Conservation (phyloP, 352 stramenopile species). For the Globisporangium ultimum region DNA sequence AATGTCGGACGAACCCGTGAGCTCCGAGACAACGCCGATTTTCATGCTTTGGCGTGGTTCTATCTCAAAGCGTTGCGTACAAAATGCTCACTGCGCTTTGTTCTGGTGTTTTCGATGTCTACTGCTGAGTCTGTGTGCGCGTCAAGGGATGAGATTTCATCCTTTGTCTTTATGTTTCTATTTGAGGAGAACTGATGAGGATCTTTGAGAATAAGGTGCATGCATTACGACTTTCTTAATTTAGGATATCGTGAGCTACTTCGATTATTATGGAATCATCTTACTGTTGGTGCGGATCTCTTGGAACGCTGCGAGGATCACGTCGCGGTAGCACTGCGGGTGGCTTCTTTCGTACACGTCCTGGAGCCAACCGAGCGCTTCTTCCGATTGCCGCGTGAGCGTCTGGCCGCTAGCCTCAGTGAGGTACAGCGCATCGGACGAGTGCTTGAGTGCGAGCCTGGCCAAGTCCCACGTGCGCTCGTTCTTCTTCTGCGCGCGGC, state of each 20-base stretch:
- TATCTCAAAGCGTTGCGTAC: background rate
- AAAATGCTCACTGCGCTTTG: too few species aligned
- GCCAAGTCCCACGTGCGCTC: constrained; percentile 44
- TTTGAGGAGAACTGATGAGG: too few species aligned
- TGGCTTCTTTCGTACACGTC: constrained; percentile 43
- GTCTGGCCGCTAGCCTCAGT: constrained; percentile 38
- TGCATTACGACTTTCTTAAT: background rate
- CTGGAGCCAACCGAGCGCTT: constrained; percentile 39
- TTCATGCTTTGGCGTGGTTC: constrained; percentile 6
- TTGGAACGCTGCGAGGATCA: constrained; percentile 38
- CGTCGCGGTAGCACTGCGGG: constrained; percentile 51
- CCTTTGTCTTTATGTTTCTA: too few species aligned
- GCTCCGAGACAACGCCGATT: constrained; percentile 16
- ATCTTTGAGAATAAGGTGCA: background rate
- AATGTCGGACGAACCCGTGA: constrained; percentile 16
- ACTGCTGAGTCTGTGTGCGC: too few species aligned
- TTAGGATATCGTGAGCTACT: background rate
- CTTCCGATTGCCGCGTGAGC: constrained; percentile 40
- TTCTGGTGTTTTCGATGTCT: too few species aligned
- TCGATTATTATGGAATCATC: background rate
- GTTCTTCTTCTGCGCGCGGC: constrained; percentile 37
- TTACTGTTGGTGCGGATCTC: constrained; percentile 7
- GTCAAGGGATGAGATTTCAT: too few species aligned
- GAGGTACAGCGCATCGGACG: constrained; percentile 36
- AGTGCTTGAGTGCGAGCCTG: constrained; percentile 37